phyloP scores from a whole-genome alignment of 108 stramenopile species.

The Fistulifera pelliculosa region DNA sequence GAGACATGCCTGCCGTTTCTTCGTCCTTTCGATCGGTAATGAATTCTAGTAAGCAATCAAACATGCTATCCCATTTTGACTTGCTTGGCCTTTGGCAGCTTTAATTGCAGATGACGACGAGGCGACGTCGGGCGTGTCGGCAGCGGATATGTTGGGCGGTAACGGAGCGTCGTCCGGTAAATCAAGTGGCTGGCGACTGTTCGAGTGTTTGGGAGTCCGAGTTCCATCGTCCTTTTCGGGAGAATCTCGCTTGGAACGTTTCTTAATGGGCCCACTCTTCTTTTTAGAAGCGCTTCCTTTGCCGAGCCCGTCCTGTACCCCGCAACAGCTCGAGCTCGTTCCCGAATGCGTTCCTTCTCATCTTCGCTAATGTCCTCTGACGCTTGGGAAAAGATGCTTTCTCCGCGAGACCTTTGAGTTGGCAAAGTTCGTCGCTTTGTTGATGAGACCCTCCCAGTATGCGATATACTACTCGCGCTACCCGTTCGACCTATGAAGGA shows the following conservation, averaged over 20 bases:
- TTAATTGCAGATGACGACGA: constrained; percentile 21
- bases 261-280: constrained; percentile 4
- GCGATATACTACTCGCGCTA: too few relatives aligned
- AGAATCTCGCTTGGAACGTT: constrained; percentile 7
- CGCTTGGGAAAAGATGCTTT: background rate
- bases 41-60: constrained; percentile 61
- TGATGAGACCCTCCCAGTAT: too few relatives aligned
- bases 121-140: constrained; percentile 11
- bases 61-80: constrained; percentile 88
- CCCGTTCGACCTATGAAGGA: constrained; percentile 21
- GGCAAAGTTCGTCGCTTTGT: background rate
- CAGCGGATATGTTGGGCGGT: constrained; percentile 8
- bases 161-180: constrained; percentile 2
- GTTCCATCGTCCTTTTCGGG: background rate
- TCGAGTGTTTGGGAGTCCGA: constrained; percentile 14
- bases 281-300: constrained; percentile 8
- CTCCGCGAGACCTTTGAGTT: background rate
- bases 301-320: constrained; percentile 58
- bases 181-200: constrained; percentile 2
- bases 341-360: constrained; percentile 56
- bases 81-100: constrained; percentile 34
- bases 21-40: constrained; percentile 50
- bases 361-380: constrained; percentile 8
- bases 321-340: constrained; percentile 69
- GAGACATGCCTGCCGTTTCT: constrained; percentile 41